Percentiles rank a stretch among this genome's conserved stretches.
phyloP scores from a whole-genome alignment of 1,284 basidiomycete species.

The Lentinula novae-zelandiae region DNA sequence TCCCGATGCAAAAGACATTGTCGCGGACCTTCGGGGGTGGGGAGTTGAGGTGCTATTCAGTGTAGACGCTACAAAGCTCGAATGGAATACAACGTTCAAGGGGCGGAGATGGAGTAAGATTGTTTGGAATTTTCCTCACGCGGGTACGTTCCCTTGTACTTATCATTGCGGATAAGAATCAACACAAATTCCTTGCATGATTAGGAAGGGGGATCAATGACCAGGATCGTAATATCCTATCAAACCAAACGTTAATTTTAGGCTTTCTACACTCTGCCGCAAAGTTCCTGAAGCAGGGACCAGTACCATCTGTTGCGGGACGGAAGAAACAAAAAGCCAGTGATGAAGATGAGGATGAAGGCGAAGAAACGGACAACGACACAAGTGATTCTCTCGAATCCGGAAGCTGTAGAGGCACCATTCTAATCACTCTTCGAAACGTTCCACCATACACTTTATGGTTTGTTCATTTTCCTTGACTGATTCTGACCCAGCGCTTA shows the following conservation, averaged over 20 bases:
- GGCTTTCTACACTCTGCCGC: conserved; percentile 79
- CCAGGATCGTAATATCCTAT: conserved; percentile 89
- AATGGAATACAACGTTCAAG: conserved; percentile 54
- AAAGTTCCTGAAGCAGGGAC: conserved; percentile 59
- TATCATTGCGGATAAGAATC: background rate
- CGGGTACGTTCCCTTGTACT: conserved; percentile 52
- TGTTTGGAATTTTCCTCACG: conserved; percentile 97
- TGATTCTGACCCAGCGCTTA: conserved; percentile 14
- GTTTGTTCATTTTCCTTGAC: conserved; percentile 35
- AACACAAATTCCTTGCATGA: conserved; percentile 1
- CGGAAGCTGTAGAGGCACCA: conserved; percentile 43
- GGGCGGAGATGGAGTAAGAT: conserved; percentile 58
- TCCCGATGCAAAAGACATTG: conserved; percentile 68
- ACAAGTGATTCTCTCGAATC: background rate
- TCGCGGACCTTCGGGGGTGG: conserved; percentile 49
- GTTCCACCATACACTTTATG: conserved; percentile 88
- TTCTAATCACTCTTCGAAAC: conserved; percentile 89
- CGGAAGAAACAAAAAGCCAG: conserved; percentile 44
- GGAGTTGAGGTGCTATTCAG: conserved; percentile 79
- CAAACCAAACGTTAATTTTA: conserved; percentile 88
- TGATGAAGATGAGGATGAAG: conserved; percentile 42
- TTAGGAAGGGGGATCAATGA: conserved; percentile 91
- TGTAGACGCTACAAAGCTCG: conserved; percentile 81
- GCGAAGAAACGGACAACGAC: conserved; percentile 24
- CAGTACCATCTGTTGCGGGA: conserved; percentile 42